Evolutionary conservation across 805 yeast genomes (phyloP), one percentile per base, ranked within the genome.

Genomic region (Myxozyma sirexii): DNA sequence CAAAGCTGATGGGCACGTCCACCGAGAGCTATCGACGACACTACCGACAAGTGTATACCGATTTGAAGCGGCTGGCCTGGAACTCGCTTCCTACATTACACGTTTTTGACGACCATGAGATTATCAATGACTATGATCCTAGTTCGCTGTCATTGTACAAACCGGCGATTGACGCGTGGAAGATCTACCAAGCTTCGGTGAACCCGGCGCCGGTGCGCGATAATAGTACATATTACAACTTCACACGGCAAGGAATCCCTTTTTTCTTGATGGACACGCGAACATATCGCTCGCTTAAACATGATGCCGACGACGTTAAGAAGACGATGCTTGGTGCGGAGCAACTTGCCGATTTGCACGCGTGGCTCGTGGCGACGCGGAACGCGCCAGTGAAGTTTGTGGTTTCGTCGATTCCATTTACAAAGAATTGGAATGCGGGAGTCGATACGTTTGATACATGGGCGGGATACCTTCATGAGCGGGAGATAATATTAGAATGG

Each of bases 51-150:
- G 68, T 62, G 2, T 67, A 67, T 50, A 42, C 59, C 19, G 56
- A 54, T 33, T 24, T 62, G n/a, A 19, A 38, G 17, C 27, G 45
- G 8, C 24, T 62, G 23, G 31, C 50, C 17, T 50, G 56, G 39
- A 56, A 42, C n/a, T n/a, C 56, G 7, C 49, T 67, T 12, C 69
- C 69, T 3, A 54, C 57, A 10, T 4, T 62, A 8, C 67, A 67
- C 26, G 66, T 67, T 6, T 67, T 66, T 57, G 69, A 67, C 49
- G 69, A 67, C 45, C 69, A 67, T 49, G 69, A 67, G 48, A 66
- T 66, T 39, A 62, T 62, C 19, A 66, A 65, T 33, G 69, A 66
- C 38, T 65, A 60, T 23, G 67, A 66, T 38, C 59, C 57, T 4
- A 12, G 29, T 13, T 35, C 57, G 8, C 23, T 39, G 4, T 19